These are phyloP conservation scores for Thalassiosira pacifica DNA, from an alignment of 352 stramenopile genomes.

Conservation along the genomic window DNA sequence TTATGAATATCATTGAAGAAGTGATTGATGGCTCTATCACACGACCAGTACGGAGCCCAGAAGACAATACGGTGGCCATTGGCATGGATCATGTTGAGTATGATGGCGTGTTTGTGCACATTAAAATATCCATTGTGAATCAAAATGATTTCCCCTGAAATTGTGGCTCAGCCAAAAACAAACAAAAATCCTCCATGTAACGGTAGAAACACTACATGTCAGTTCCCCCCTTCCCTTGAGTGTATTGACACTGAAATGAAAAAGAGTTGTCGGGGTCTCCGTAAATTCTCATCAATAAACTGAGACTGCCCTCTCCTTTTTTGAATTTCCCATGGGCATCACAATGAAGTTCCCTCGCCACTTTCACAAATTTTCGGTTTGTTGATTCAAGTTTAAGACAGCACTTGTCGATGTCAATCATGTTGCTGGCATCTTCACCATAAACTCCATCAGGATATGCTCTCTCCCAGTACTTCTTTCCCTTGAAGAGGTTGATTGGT, in stretches of 20 bases:
- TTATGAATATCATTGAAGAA: neutral
- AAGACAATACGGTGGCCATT: conserved; percentile 34
- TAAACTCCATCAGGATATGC: neutral
- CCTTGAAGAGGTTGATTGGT: conserved; percentile 16
- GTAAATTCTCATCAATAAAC: conserved; percentile 18
- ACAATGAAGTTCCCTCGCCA: neutral
- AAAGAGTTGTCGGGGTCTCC: neutral
- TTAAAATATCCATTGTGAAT: conserved; percentile 48
- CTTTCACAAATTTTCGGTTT: neutral
- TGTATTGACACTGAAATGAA: neutral
- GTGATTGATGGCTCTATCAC: conserved; percentile 12
- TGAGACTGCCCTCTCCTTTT: conserved; percentile 7
- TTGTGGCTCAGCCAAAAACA: conserved; percentile 6
- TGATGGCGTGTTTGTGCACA: conserved; percentile 13
- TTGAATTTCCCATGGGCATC: conserved; percentile 13
- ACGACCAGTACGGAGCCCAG: conserved; percentile 23
- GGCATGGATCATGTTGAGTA: neutral
- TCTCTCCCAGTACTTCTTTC: conserved; percentile 1
- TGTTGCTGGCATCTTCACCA: neutral
- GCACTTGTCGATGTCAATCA: conserved; percentile 43
- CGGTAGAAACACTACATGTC: conserved; percentile 3
- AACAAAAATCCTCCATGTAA: conserved; percentile 9
- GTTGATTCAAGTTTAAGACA: neutral
- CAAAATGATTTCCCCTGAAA: neutral
- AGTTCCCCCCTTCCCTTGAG: conserved; percentile 4